Conservation (phyloP, 305 asterid species). For the Andrographis paniculata region DNA sequence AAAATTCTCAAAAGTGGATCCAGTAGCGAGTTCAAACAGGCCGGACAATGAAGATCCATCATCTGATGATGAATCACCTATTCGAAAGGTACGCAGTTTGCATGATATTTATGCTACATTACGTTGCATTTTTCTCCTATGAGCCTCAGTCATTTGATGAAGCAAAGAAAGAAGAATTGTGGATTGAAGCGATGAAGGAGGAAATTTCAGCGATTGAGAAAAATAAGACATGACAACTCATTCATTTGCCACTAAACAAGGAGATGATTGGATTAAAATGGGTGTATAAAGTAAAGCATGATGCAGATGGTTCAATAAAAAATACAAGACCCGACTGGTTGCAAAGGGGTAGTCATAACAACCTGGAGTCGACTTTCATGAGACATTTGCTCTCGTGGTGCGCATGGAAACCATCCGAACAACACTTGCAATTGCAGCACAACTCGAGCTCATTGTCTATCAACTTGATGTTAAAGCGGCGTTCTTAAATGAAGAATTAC, state of each 20-base stretch:
- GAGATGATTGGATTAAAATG: slow-evolving; percentile 1
- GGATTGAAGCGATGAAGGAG: background rate
- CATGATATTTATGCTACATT: no score
- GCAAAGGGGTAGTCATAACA: background rate
- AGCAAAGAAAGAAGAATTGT: background rate
- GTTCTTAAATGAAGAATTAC: background rate
- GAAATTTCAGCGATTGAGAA: background rate
- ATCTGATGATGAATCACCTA: no score
- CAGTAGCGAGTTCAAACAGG: background rate
- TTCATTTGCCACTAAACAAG: background rate
- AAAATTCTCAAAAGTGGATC: no score
- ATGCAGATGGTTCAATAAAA: background rate
- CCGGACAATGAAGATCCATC: no score
- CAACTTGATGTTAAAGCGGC: background rate
- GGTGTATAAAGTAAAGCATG: background rate
- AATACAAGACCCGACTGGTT: background rate
- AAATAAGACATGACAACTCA: slow-evolving; percentile 1
- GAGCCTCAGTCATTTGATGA: background rate
- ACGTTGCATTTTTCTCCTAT: background rate
- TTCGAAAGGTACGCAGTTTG: no score
- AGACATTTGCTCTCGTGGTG: background rate
- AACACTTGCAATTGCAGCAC: background rate
- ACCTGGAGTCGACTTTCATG: background rate
- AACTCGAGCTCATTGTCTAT: background rate
- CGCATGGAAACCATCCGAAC: background rate